Evolutionary conservation across 257 asterid genomes (phyloP), one percentile per base, ranked within the genome.

Genomic region (Nicotiana benthamiana): DNA sequence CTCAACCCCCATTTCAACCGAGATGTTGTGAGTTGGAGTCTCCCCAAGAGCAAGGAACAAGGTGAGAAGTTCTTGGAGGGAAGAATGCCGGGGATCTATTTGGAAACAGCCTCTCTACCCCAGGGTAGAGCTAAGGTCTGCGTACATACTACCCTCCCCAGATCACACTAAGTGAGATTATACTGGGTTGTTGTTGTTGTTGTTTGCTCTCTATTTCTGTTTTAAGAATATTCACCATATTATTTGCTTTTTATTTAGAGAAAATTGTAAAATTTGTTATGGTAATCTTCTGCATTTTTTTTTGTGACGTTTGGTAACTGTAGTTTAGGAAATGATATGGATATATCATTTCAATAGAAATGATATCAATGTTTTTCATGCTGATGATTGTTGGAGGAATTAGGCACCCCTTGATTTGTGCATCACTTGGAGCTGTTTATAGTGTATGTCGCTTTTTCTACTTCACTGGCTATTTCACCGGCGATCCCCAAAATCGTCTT

Each of bases 401-500:
- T 66, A 83, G 54, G 88, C 97, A 95, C 80, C 99, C 98, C 40
- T 3, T 89, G 48, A 84, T 89, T 52, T 75, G 85, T 85, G 89
- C 99, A 22, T 82, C 85, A 4, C 86, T 92, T 0, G 99, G 99
- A 77, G 84, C 59, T 77, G 15, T 88, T 10, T 92, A 86, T 80
- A 18, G n/a, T 9, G 64, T 91, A 3, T 51, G 89, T 7, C 95
- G 99, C 12, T 75, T 40, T 72, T 92, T 86, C 98, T 95, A 93
- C 60, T 95, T 95, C 94, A 91, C 79, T 57, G 98, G 97, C 72
- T 95, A 95, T 86, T 48, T 97, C 30, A 90, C 94, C 0, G 99
- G 99, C 32, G 87, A 83, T 59, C 99, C 99, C 70, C 30, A 77
- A 2, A 88, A 91, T 6, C 97, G 99, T 13, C 83, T 86, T 18